A percentile compares a stretch with the other conserved stretches of the same genome.
Evolutionary conservation across 1,284 basidiomycete species (phyloP).

Genomic region (Flammula alnicola): DNA sequence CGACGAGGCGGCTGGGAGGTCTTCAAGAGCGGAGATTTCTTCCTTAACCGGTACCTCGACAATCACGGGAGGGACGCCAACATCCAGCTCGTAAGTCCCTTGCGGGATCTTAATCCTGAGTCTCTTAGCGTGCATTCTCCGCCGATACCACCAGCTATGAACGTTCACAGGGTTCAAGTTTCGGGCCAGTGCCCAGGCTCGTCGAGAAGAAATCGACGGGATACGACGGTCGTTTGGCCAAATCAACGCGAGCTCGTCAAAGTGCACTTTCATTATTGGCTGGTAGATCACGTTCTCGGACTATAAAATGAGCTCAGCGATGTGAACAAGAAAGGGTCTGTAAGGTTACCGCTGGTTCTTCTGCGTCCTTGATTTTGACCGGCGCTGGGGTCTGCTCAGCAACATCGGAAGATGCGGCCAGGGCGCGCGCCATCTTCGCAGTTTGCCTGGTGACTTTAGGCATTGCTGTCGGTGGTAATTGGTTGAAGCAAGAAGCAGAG

Average conservation of each 20-base stretch:
- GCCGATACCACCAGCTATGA: constrained; percentile 37
- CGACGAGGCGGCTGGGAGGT: background rate
- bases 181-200: constrained; percentile 41
- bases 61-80: constrained; percentile 35
- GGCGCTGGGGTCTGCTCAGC: no score
- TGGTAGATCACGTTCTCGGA: no score
- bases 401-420: no score
- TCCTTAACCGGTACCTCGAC: constrained; percentile 15
- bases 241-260: constrained; percentile 36
- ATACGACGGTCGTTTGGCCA: constrained; percentile 41
- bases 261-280: constrained; percentile 26
- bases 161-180: constrained; percentile 35
- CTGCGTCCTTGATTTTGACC: no score
- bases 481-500: no score
- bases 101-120: constrained; percentile 29
- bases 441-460: no score
- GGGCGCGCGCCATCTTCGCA: no score
- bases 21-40: background rate
- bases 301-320: no score
- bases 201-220: constrained; percentile 37
- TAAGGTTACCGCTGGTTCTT: no score
- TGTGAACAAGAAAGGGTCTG: no score
- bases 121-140: constrained; percentile 29
- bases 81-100: constrained; percentile 38
- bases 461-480: no score